Base-by-base conservation (phyloP, 371 early-diverging fungal genomes). In the Lichtheimia ramosa region DNA sequence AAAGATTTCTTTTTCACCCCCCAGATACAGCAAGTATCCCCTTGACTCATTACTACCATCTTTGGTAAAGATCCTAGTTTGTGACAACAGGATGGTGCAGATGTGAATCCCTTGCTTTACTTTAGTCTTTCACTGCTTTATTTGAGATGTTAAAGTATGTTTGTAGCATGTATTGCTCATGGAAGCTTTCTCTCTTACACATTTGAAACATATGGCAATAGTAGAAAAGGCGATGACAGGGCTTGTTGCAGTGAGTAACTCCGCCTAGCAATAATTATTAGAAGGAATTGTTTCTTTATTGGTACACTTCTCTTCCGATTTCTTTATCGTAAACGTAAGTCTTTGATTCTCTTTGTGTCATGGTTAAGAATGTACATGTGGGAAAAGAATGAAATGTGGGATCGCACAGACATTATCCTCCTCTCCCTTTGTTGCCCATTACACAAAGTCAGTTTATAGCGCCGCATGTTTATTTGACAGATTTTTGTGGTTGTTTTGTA, bases 371-470 rank as follows among this genome's bases (percentile, higher is more conserved):
- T 34, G 10, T 34, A 34, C n/a, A 46, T 46, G 21, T 46, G n/a
- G n/a, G 46, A 21, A 43, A 15, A 51, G 51, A 51, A 51, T 20
- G 51, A 51, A 51, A 24, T 18, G n/a, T 46, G 46, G 46, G n/a
- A 21, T 21, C 46, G 46, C 46, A 46, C 46, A 46, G 46, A 46
- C 46, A 46, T 21, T 21, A 10, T 8, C 34, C 34, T 34, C 34
- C 21, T 21, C 46, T 46, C 46, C 46, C 46, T 21, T 46, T n/a
- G 46, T 46, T 46, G 46, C n/a, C 43, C 21, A 21, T 46, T 46
- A 18, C 18, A 46, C 18, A 46, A 46, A 46, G 46, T 46, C 46
- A 46, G 46, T 21, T 46, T 46, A n/a, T 46, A 46, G 46, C 46
- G 46, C 46, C 46, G 46, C 46, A n/a, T 46, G 34, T 34, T 34